Evolutionary conservation across 176 grass and related monocot genomes (phyloP).

Genomic region (Triticum monococcum): DNA sequence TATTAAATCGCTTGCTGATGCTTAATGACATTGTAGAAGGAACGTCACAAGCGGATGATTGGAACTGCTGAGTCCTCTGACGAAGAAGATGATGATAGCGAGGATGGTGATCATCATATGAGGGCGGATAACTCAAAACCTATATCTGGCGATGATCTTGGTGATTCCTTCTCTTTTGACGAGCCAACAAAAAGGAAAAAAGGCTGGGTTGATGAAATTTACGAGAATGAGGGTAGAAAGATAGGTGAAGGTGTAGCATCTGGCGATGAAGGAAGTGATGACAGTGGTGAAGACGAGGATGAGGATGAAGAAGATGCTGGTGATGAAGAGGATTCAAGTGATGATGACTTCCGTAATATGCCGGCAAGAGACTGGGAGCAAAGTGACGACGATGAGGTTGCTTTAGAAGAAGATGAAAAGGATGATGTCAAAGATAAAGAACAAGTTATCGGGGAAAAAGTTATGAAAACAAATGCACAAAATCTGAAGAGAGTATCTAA

Average conservation of each 20-base stretch:
- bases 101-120: constrained; percentile 22
- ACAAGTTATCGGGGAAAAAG: constrained; percentile 34
- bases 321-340: constrained; percentile 47
- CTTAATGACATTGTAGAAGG: constrained; percentile 48
- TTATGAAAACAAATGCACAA: constrained; percentile 20
- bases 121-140: constrained; percentile 53
- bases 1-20: constrained; percentile 24
- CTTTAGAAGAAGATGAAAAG: constrained; percentile 57
- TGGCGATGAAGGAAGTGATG: constrained; percentile 48
- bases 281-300: constrained; percentile 30
- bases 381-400: constrained; percentile 62
- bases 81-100: constrained; percentile 40
- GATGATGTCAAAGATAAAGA: constrained; percentile 49
- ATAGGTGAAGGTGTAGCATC: constrained; percentile 52
- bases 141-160: constrained; percentile 94
- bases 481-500: constrained; percentile 43
- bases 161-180: constrained; percentile 66
- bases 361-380: constrained; percentile 72
- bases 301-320: constrained; percentile 33
- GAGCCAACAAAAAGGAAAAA: constrained; percentile 45
- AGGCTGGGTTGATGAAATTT: constrained; percentile 70
- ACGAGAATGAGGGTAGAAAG: constrained; percentile 52
- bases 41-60: constrained; percentile 83
- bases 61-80: constrained; percentile 67
- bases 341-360: constrained; percentile 63